These are phyloP conservation scores for Monosporascus sp. DNA, from an alignment of 2,329 filamentous ascomycete species.

Conservation along the genomic window DNA sequence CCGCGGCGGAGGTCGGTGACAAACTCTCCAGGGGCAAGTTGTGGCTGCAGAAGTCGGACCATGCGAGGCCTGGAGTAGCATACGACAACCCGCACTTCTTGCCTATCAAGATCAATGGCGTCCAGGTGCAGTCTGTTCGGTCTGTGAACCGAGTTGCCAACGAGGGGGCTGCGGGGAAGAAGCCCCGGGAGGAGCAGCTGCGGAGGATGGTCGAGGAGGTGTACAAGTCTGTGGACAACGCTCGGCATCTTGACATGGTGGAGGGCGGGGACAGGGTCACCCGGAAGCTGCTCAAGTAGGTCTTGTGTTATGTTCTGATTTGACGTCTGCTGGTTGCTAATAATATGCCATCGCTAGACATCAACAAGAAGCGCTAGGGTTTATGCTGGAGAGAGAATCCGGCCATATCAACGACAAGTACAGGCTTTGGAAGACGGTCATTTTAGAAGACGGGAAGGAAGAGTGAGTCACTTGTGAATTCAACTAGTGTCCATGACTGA, in stretches of 20 bases:
- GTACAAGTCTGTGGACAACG: too few relatives aligned
- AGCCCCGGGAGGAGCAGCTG: too few relatives aligned
- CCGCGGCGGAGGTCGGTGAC: conserved; percentile 18
- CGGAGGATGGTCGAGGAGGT: too few relatives aligned
- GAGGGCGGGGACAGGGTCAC: too few relatives aligned
- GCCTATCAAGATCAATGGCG: conserved; percentile 6
- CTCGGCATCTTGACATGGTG: too few relatives aligned
- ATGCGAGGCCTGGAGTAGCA: conserved; percentile 1
- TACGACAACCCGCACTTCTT: conserved; percentile 30
- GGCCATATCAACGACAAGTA: conserved; percentile 25
- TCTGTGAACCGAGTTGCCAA: too few relatives aligned
- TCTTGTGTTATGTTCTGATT: background rate
- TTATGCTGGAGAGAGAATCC: conserved; percentile 34
- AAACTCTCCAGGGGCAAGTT: conserved; percentile 24
- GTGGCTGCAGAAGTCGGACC: conserved; percentile 30
- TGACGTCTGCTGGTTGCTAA: background rate
- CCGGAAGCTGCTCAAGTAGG: conserved; percentile 3
- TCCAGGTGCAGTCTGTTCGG: conserved; percentile 2
- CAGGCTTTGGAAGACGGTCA: conserved; percentile 25
- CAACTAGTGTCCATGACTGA: conserved; percentile 18
- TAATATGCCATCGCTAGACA: conserved; percentile 24
- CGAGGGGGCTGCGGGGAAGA: too few relatives aligned
- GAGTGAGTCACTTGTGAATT: conserved; percentile 11
- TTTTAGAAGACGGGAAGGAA: too few relatives aligned
- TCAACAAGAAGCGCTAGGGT: conserved; percentile 32